A percentile compares a stretch with the other conserved stretches of the same genome.
Conservation (phyloP, 192 early-diverging fungal species). For the Diversispora epigaea region DNA sequence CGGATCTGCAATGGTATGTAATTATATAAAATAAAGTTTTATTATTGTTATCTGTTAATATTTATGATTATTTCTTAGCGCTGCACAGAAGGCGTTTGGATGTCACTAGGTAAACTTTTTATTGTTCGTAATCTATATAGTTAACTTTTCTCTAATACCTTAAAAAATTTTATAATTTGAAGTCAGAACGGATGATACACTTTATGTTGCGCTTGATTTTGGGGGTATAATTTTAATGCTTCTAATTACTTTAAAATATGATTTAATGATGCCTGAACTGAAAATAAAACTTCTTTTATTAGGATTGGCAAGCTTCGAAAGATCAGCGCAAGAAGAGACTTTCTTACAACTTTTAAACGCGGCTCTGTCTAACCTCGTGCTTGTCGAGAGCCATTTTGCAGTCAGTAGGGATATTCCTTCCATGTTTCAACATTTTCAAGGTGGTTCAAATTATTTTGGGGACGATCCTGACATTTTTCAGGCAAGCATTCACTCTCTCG, state of each 20-base stretch:
- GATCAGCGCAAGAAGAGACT: slow-evolving; percentile 29
- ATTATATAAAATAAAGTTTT: neutral
- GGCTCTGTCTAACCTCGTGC: slow-evolving; percentile 26
- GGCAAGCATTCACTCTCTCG: neutral
- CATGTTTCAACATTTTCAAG: slow-evolving; percentile 37
- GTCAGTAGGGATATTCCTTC: slow-evolving; percentile 32
- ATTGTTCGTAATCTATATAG: neutral
- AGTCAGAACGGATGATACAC: slow-evolving; percentile 20
- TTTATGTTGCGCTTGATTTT: slow-evolving; percentile 37
- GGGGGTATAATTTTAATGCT: slow-evolving; percentile 7
- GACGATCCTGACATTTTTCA: slow-evolving; percentile 30
- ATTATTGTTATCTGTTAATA: neutral
- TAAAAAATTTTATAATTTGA: neutral
- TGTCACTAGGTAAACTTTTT: slow-evolving; percentile 16
- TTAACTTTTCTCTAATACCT: neutral
- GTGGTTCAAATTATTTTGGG: slow-evolving; percentile 22
- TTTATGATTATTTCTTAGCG: slow-evolving; percentile 10
- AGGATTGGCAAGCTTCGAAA: slow-evolving; percentile 30
- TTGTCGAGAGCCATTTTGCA: slow-evolving; percentile 33
- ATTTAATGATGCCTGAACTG: neutral
- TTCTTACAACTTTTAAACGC: slow-evolving; percentile 24
- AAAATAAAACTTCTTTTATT: neutral
- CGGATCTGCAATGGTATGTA: slow-evolving; percentile 32
- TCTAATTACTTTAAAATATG: neutral
- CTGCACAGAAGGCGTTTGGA: slow-evolving; percentile 35